phyloP scores from a whole-genome alignment of 225 moss, liverwort and hornwort species.

The Neckera pumila region DNA sequence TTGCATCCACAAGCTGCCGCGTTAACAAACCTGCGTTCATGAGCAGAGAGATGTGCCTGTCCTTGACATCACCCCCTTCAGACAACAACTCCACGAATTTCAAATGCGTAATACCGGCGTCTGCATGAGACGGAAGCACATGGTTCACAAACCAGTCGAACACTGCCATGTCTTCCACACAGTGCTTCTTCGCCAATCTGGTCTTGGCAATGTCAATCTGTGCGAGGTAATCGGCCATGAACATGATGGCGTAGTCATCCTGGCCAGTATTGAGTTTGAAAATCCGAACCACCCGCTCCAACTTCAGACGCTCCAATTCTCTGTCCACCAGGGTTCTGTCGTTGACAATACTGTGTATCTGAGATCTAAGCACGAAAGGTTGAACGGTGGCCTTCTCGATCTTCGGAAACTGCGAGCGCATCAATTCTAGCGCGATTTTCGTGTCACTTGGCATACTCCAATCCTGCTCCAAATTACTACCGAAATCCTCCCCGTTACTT shows the following conservation, averaged over 20 bases:
- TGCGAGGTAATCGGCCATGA: conserved; percentile 66
- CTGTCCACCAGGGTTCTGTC: conserved; percentile 86
- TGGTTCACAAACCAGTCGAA: conserved; percentile 80
- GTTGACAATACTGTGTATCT: conserved; percentile 80
- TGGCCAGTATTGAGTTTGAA: conserved; percentile 87
- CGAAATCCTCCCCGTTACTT: background rate
- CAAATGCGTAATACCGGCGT: conserved; percentile 61
- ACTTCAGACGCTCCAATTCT: conserved; percentile 68
- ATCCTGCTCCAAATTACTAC: conserved; percentile 1
- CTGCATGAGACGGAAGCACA: conserved; percentile 58
- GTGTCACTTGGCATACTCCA: conserved; percentile 87
- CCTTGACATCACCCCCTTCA: conserved; percentile 55
- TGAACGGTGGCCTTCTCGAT: conserved; percentile 51
- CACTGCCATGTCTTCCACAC: conserved; percentile 44
- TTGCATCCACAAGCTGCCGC: conserved; percentile 76
- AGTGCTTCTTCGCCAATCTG: conserved; percentile 44
- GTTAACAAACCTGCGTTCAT: conserved; percentile 90
- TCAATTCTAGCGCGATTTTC: conserved; percentile 70
- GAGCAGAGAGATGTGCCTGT: conserved; percentile 74
- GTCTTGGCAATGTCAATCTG: conserved; percentile 62
- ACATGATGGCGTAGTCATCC: conserved; percentile 88
- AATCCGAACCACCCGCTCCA: conserved; percentile 37
- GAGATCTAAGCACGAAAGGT: conserved; percentile 86
- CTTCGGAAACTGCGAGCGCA: conserved; percentile 87
- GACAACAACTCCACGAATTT: conserved; percentile 61